Conservation (phyloP, 768 basidiomycete species). For the Suillus decipiens region DNA sequence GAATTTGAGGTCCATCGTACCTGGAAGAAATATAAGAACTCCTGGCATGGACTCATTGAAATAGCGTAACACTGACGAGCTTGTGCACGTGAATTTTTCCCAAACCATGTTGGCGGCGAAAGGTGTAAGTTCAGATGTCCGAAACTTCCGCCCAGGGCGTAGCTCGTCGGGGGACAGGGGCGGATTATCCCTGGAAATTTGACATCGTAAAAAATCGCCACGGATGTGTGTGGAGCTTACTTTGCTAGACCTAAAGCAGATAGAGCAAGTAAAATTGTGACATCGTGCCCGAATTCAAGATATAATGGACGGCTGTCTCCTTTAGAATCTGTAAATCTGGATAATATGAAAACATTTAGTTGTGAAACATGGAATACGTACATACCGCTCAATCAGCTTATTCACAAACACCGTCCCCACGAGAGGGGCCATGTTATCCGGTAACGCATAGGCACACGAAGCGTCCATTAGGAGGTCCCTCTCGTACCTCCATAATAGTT, state of each 20-base stretch:
- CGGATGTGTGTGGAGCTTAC: slow-evolving; percentile 15
- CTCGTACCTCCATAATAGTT: slow-evolving; percentile 27
- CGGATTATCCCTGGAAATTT: slow-evolving; percentile 30
- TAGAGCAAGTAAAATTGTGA: slow-evolving; percentile 38
- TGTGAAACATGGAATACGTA: not conserved
- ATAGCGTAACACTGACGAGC: slow-evolving; percentile 26
- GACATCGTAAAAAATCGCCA: not conserved
- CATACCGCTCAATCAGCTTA: slow-evolving; percentile 36
- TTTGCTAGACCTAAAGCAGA: slow-evolving; percentile 37
- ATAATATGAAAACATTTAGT: not conserved
- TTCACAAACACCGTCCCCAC: slow-evolving; percentile 37
- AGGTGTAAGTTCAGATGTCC: slow-evolving; percentile 42
- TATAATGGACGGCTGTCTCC: slow-evolving; percentile 30
- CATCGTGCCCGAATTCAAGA: slow-evolving; percentile 42
- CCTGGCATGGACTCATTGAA: not conserved
- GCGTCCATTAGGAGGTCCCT: slow-evolving; percentile 37
- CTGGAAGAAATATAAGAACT: slow-evolving; percentile 19
- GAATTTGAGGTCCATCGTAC: slow-evolving; percentile 39
- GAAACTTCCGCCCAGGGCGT: slow-evolving; percentile 35
- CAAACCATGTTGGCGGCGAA: slow-evolving; percentile 47
- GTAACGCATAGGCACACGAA: slow-evolving; percentile 39
- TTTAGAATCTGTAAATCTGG: slow-evolving; percentile 30
- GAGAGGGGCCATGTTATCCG: slow-evolving; percentile 30
- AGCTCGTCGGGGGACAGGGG: slow-evolving; percentile 32
- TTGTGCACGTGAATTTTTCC: slow-evolving; percentile 42